These are phyloP conservation scores for Penicillium antarcticum DNA, from an alignment of 495 filamentous ascomycete species.

Conservation along the genomic window DNA sequence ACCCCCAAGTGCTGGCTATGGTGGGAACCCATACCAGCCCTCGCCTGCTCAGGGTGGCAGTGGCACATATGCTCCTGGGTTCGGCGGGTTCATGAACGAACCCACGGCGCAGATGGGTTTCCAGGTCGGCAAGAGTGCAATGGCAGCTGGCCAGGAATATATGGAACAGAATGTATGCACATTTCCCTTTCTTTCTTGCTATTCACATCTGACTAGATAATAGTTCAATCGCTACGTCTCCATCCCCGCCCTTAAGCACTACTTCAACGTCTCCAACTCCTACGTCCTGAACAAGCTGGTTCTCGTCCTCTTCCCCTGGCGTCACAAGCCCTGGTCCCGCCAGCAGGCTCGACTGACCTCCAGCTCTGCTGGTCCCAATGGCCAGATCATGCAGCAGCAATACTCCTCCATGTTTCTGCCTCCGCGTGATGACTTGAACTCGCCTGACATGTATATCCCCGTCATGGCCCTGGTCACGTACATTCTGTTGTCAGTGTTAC, in stretches of 20 bases:
- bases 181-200: neutral
- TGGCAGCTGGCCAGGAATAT: conserved; percentile 84
- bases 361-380: conserved; percentile 56
- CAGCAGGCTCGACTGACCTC: conserved; percentile 53
- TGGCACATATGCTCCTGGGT: conserved; percentile 63
- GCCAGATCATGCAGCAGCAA: conserved; percentile 53
- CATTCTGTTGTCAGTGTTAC: conserved; percentile 83
- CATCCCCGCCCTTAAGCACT: conserved; percentile 88
- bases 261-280: conserved; percentile 94
- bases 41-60: conserved; percentile 47
- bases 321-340: conserved; percentile 94
- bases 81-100: conserved; percentile 90
- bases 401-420: conserved; percentile 84
- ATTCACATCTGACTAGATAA: conserved; percentile 10
- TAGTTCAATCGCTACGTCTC: conserved; percentile 93
- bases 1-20: conserved; percentile 63
- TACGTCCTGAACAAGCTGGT: conserved; percentile 82
- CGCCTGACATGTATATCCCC: conserved; percentile 99
- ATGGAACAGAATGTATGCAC: conserved; percentile 80
- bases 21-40: conserved; percentile 67
- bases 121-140: conserved; percentile 88
- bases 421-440: conserved; percentile 95
- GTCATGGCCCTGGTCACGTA: conserved; percentile 87
- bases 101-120: conserved; percentile 95
- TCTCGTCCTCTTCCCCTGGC: conserved; percentile 94